phyloP scores from a whole-genome alignment of 805 yeast species.

The Yarrowia sp. region DNA sequence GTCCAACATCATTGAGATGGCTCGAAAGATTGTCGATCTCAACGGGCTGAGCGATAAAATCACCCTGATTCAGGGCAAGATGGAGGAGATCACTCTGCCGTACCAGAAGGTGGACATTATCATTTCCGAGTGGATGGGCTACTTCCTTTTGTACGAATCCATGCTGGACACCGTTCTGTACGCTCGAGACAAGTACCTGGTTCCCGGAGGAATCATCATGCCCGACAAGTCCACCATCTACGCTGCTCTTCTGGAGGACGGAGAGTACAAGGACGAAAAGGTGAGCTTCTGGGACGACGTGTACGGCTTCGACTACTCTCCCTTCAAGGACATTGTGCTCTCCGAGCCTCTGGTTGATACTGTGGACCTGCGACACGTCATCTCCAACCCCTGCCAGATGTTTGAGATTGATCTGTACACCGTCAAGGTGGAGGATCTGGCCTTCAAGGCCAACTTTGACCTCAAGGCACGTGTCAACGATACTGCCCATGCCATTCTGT shows the following conservation, averaged over 20 bases:
- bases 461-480: slow-evolving; percentile 76
- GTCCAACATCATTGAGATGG: slow-evolving; percentile 95
- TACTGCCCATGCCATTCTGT: slow-evolving; percentile 79
- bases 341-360: slow-evolving; percentile 93
- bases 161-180: slow-evolving; percentile 94
- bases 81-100: slow-evolving; percentile 87
- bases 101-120: slow-evolving; percentile 89
- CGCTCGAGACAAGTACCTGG: slow-evolving; percentile 85
- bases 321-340: slow-evolving; percentile 82
- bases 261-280: slow-evolving; percentile 86
- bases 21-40: slow-evolving; percentile 76
- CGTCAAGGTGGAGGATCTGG: slow-evolving; percentile 75
- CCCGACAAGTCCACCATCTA: slow-evolving; percentile 92
- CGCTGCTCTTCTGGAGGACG: slow-evolving; percentile 90
- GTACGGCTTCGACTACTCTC: slow-evolving; percentile 93
- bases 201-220: slow-evolving; percentile 82
- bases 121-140: slow-evolving; percentile 99
- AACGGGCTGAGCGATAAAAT: slow-evolving; percentile 86
- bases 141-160: slow-evolving; percentile 89
- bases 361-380: slow-evolving; percentile 76
- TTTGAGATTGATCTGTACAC: slow-evolving; percentile 88
- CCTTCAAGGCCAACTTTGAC: slow-evolving; percentile 68
- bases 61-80: slow-evolving; percentile 84
- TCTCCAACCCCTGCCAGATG: slow-evolving; percentile 67
- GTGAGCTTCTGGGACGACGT: slow-evolving; percentile 94